Evolutionary conservation across 108 stramenopile genomes (phyloP), one percentile per base, ranked within the genome.

Genomic region (Mayamaea pseudoterrestris): DNA sequence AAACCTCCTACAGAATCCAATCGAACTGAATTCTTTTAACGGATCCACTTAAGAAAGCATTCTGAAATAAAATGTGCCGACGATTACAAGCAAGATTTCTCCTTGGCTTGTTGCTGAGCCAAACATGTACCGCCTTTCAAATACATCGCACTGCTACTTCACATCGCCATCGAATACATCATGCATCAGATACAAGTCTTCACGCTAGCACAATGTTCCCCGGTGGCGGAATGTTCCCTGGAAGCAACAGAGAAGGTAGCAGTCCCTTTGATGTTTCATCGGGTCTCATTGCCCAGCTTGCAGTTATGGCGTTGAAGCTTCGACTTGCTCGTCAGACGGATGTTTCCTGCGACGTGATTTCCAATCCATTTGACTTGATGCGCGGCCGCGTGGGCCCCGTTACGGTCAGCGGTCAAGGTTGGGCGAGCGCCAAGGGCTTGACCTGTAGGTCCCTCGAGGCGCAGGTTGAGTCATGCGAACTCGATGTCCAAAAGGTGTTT

Each of bases 401-500:
- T 8, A 73, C 71, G 0, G 76, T 78, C 25, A 66, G 53, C 28
- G 76, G 76, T 5, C 31, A 65, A 37, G 61, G 55, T 4, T 78
- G 76, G 76, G 17, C 44, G 46, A 55, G 51, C 17, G 34, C 28
- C 23, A 43, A 66, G n/a, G 71, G 71, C 8, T 48, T 78, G 30
- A 66, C 71, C 13, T 78, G 76, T 40, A 52, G 61, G 35, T 68
- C 68, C 23, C 73, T 78, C 30, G 71, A 73, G 40, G 76, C 76
- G 9, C 66, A 59, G 1, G 76, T 78, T 0, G 50, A 63, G 29
- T 41, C 41, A 41, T 78, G 76, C 42, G 31, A 63, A 27, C 45
- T 78, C 12, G 76, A 78, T 48, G 57, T 78, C 29, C 51, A 51
- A 0, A 25, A 51, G 9, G 45, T 73, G 1, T 0, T 78, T 0